Base-by-base conservation (phyloP, 192 early-diverging fungal species). In the Geosiphon pyriformis region DNA sequence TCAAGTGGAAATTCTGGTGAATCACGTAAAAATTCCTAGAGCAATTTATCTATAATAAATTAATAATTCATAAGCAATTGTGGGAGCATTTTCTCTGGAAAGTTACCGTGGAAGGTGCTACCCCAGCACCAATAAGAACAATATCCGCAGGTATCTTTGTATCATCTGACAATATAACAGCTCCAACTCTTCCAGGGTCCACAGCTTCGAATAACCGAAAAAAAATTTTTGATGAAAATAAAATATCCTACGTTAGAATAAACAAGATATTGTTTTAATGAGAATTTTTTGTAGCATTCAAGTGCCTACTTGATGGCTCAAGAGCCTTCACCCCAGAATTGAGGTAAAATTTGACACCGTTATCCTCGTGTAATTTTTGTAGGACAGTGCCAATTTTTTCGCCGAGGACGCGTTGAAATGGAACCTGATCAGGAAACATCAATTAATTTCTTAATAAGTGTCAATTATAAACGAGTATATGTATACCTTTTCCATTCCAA, bases 91-190 rank as follows among this genome's bases (percentile, higher is more conserved):
- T 34, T 12, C 23, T 0, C 18, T 26, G 23, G 23, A 10, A 3
- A n/a, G 7, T 23, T 32, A 64, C 61, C 20, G 84, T 86, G 47
- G 73, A 62, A 50, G 79, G 80, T 48, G 56, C 53, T 12, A 84
- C 82, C 30, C 84, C 84, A 26, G 74, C 77, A 2, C 76, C 84
- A 27, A 86, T n/a, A 26, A 86, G 59, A 4, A 86, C 78, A 25
- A 83, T 67, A 57, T 84, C 82, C 25, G 77, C 80, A 8, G 73
- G 59, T 10, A 86, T 52, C 4, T 46, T 53, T 18, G 64, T 58
- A 20, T 74, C 76, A 30, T 59, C 55, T 23, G 71, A 66, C 51
- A 86, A 58, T 3, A 70, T 48, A 8, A 86, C 79, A 12, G 61
- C 57, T 12, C 82, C 77, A 11, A 74, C 76, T 8, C 42, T 60